Evolutionary conservation across 164 flowering plant genomes (phyloP).

Genomic region (Liquidambar formosana): DNA sequence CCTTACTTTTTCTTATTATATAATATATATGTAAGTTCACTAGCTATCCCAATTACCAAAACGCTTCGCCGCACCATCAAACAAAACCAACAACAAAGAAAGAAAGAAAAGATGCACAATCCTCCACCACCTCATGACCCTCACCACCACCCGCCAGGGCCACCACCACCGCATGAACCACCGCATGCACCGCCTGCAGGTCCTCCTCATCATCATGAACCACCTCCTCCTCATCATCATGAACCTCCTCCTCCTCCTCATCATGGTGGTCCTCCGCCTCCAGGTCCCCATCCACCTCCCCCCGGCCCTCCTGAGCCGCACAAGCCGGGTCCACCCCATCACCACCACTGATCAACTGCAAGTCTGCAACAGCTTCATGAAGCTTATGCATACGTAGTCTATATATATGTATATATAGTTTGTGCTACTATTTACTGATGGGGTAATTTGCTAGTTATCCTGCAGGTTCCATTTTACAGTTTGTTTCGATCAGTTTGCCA

Average conservation of each 20-base stretch:
- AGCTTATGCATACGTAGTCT: too few relatives aligned
- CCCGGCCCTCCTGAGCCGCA: slow-evolving; percentile 19
- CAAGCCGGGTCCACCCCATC: slow-evolving; percentile 7
- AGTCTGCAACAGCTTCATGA: too few relatives aligned
- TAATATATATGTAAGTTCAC: background rate
- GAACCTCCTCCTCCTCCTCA: too few relatives aligned
- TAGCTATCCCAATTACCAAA: background rate
- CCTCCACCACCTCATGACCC: slow-evolving; percentile 22
- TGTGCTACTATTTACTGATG: background rate
- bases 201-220: too few relatives aligned
- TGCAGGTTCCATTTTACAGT: too few relatives aligned
- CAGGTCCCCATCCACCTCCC: slow-evolving; percentile 13
- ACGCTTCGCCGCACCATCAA: background rate
- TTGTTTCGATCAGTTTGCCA: too few relatives aligned
- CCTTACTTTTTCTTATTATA: too few relatives aligned
- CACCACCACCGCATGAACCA: too few relatives aligned
- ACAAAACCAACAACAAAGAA: background rate
- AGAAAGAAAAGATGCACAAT: slow-evolving; percentile 6
- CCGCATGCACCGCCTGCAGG: too few relatives aligned
- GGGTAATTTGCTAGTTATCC: too few relatives aligned
- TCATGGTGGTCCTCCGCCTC: slow-evolving; percentile 10
- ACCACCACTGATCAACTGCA: background rate
- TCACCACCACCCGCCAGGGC: slow-evolving; percentile 19
- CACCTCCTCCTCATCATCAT: slow-evolving; percentile 15
- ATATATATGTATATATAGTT: too few relatives aligned